Evolutionary conservation across 495 filamentous ascomycete species (phyloP), one percentile per base, ranked within the genome.

Genomic region (Xylaria palmicola): DNA sequence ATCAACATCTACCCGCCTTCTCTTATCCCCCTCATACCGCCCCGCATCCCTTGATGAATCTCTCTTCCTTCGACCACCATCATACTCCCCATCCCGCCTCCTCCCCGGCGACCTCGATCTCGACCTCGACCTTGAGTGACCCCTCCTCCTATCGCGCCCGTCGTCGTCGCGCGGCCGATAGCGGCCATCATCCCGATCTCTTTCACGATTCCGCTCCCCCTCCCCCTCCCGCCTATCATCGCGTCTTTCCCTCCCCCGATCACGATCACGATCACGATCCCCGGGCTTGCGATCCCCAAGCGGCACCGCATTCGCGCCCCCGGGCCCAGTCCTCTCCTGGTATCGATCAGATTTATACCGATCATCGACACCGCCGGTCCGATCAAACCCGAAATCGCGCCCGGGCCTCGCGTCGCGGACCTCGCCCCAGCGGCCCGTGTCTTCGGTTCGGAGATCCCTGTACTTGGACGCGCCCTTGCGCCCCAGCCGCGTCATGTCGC

Each of bases 381-480:
- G 53, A 40, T 73, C 74, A 77, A 80, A n/a, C n/a, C n/a, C n/a
- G n/a, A n/a, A 74, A 55, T 81, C 72, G 74, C 80, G 68, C 62
- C 75, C 62, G 67, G 74, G 65, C 51, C 73, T 70, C 48, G 69
- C 81, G 60, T 87, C 86, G 36, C 82, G 83, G 62, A 84, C 78
- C 5, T 83, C 72, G 4, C 90, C 93, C 86, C 91, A 96, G 29
- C 81, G 79, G 0, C 93, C 95, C 15, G 94, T 99, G 78, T 99
- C 94, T 78, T 99, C 95, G 6, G 78, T 86, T 74, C 86, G 88
- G 48, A 99, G 75, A 78, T 99, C 95, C 60, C 81, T 87, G 70
- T 97, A 97, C 68, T 86, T 89, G 15, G 93, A 96, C 17, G 92
- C 85, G 0, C 94, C 93, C 76, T 95, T 95, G 79, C 89, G 90